phyloP scores from a whole-genome alignment of 225 moss, liverwort and hornwort species.

The Polytrichum commune region DNA sequence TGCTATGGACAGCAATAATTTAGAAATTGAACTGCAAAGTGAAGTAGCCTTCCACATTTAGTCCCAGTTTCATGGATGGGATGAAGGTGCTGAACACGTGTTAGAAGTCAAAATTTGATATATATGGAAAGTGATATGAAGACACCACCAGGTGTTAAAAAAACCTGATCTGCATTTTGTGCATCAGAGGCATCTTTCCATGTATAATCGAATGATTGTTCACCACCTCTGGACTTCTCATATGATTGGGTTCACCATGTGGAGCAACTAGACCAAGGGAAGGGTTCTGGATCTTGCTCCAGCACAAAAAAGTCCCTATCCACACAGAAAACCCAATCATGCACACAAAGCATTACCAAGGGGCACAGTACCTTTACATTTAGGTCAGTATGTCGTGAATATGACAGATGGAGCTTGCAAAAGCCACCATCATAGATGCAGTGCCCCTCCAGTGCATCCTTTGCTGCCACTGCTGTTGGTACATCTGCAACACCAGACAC shows the following conservation, averaged over 20 bases:
- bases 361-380: slow-evolving; percentile 99
- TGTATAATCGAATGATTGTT: slow-evolving; percentile 4
- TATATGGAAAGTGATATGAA: not conserved
- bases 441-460: slow-evolving; percentile 98
- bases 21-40: no score
- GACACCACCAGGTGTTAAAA: no score
- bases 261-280: slow-evolving; percentile 14
- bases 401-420: slow-evolving; percentile 99
- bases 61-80: no score
- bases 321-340: slow-evolving; percentile 54
- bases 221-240: slow-evolving; percentile 35
- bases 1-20: no score
- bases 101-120: slow-evolving; percentile 14
- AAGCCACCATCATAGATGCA: slow-evolving; percentile 99
- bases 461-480: slow-evolving; percentile 95
- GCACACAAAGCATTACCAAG: slow-evolving; percentile 84
- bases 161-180: no score
- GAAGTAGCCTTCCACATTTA: no score
- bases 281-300: no score
- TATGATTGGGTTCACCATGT: slow-evolving; percentile 43
- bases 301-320: slow-evolving; percentile 1
- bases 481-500: slow-evolving; percentile 55
- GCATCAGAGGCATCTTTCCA: no score
- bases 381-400: slow-evolving; percentile 99
- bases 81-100: no score